Evolutionary conservation across 228 moss, liverwort and hornwort genomes (phyloP).

Genomic region (Sphagnum magellanicum): DNA sequence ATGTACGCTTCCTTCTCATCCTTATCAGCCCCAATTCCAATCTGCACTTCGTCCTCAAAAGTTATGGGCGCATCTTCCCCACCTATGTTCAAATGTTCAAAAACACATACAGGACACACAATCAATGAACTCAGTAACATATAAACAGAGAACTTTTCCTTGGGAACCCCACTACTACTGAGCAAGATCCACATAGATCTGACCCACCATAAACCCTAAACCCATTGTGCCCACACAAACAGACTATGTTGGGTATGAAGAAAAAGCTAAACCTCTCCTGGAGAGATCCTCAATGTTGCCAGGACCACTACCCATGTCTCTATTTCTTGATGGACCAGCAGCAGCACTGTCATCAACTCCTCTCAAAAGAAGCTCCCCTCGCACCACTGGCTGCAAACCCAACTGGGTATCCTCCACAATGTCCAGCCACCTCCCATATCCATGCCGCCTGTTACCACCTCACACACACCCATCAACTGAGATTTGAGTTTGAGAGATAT

Average conservation of each 20-base stretch:
- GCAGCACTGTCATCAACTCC: conserved; percentile 39
- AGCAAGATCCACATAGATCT: no score
- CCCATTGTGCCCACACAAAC: no score
- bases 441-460: conserved; percentile 45
- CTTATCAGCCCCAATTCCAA: conserved; percentile 1
- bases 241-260: no score
- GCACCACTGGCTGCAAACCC: conserved; percentile 76
- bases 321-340: conserved; percentile 49
- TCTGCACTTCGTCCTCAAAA: no score
- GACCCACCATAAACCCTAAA: no score
- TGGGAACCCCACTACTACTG: no score
- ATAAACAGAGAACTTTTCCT: no score
- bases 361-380: conserved; percentile 84
- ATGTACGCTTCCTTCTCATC: conserved; percentile 90
- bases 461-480: no score
- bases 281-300: conserved; percentile 37
- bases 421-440: conserved; percentile 95
- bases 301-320: conserved; percentile 34
- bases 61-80: no score
- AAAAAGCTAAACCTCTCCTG: conserved; percentile 22
- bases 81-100: no score
- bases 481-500: conserved; percentile 42
- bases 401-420: conserved; percentile 94
- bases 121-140: no score
- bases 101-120: no score